Base-by-base conservation (phyloP, 1,284 basidiomycete species). In the Paramarasmius palmivorus region DNA sequence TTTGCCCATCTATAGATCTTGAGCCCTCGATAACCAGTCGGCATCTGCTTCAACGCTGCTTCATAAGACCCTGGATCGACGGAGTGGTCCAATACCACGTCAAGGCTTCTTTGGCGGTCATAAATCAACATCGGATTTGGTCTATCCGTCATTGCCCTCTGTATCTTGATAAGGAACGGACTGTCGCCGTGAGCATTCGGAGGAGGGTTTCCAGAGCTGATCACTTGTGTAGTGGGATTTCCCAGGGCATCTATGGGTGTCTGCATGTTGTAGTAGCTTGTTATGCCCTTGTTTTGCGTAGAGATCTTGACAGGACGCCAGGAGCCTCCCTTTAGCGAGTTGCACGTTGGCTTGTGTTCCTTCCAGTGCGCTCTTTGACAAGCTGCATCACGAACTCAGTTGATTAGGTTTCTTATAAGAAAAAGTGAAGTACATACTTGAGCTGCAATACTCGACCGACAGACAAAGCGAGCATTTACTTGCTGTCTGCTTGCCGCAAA, bases 121-220 rank as follows among this genome's bases (percentile, higher is more conserved):
- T 78, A 76, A 14, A 78, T 61, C 56, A 75, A 54, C 56, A 76
- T 67, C 1, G 54, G 44, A 1, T 63, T 29, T 12, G 29, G 38
- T 10, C 61, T 56, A 14, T 47, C 52, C 3, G 54, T 23, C 6
- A 58, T 22, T 8, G 63, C 51, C 23, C 64, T 60, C 53, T 78
- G 75, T 26, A 78, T 63, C 57, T 78, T 79, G 56, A 75, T 63
- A 17, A 78, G 62, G 63, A 77, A 77, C 1, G 63, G 59, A 23
- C 65, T 67, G 9, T 68, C 63, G 9, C 65, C 67, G 55, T 74
- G 70, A 8, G 69, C 61, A 57, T 76, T 71, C 4, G 65, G 64
- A 4, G 65, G 65, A 14, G 62, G 7, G 22, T 19, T 4, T n/a
- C 7, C 9, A 25, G 5, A 10, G 8, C 19, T 19, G 19, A 9